Evolutionary conservation across 2,329 filamentous ascomycete species (phyloP).

Genomic region (Penicillium sumatraense): DNA sequence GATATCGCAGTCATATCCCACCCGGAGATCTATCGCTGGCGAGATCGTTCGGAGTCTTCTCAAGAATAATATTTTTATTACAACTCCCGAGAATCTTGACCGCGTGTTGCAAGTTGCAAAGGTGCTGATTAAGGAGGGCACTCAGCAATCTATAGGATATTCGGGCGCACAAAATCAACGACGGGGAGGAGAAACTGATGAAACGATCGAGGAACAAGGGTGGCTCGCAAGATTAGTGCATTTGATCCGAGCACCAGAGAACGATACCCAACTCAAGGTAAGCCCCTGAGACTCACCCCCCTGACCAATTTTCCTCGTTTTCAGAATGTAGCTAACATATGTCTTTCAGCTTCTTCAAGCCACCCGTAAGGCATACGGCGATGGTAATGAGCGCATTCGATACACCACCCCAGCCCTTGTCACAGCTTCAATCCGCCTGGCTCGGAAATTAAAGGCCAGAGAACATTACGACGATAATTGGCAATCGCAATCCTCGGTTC

Average conservation of each 20-base stretch:
- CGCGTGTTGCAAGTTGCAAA: conserved; percentile 86
- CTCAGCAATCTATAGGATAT: conserved; percentile 81
- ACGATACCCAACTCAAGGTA: conserved; percentile 88
- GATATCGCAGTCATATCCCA: conserved; percentile 90
- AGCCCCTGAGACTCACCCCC: neutral
- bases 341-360: conserved; percentile 73
- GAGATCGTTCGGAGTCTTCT: conserved; percentile 85
- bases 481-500: conserved; percentile 73
- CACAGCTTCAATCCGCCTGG: conserved; percentile 86
- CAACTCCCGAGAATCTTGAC: conserved; percentile 78
- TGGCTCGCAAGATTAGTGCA: conserved; percentile 94
- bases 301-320: conserved; percentile 13
- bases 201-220: conserved; percentile 97
- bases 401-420: conserved; percentile 94
- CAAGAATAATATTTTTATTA: conserved; percentile 78
- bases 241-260: conserved; percentile 79
- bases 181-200: conserved; percentile 84
- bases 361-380: conserved; percentile 80
- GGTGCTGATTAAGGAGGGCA: conserved; percentile 91
- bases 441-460: conserved; percentile 82
- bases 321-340: conserved; percentile 15
- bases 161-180: conserved; percentile 76
- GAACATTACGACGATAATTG: conserved; percentile 85
- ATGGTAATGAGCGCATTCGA: conserved; percentile 93
- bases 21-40: conserved; percentile 84